Evolutionary conservation across 768 basidiomycete species (phyloP).

Genomic region (Russula dissimulans): DNA sequence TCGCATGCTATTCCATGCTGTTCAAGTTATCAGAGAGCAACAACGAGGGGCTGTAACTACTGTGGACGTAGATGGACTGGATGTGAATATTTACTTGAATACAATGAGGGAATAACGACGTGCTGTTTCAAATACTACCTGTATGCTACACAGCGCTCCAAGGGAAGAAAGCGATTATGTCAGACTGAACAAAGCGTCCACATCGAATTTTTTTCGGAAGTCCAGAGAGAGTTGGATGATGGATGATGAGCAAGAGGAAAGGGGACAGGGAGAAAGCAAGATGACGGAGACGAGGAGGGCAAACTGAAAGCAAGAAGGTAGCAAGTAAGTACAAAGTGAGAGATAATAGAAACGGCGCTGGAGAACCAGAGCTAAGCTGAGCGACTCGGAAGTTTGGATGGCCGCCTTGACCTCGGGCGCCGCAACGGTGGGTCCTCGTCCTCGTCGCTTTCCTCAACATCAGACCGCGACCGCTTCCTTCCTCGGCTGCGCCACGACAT

Average conservation of each 20-base stretch:
- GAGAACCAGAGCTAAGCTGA: background rate
- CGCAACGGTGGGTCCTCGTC: slow-evolving; percentile 1
- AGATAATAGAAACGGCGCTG: background rate
- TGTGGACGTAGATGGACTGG: background rate
- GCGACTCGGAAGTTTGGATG: background rate
- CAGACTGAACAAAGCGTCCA: background rate
- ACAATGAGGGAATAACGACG: slow-evolving; percentile 3
- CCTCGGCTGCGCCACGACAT: slow-evolving; percentile 15
- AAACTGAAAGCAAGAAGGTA: background rate
- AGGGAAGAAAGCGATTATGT: slow-evolving; percentile 4
- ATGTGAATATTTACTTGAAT: slow-evolving; percentile 7
- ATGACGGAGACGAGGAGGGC: background rate
- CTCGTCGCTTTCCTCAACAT: slow-evolving; percentile 1
- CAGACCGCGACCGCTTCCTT: background rate
- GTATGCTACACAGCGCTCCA: slow-evolving; percentile 9
- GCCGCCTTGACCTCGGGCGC: background rate
- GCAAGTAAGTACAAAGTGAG: background rate
- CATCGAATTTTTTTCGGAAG: background rate
- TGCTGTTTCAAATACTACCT: background rate
- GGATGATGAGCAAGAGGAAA: background rate
- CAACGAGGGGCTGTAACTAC: background rate
- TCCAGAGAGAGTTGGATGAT: background rate
- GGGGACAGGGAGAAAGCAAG: background rate
- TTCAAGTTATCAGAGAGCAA: background rate
- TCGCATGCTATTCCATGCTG: background rate